Conservation (phyloP, 2,329 filamentous ascomycete species). For the Rutstroemia sp. region DNA sequence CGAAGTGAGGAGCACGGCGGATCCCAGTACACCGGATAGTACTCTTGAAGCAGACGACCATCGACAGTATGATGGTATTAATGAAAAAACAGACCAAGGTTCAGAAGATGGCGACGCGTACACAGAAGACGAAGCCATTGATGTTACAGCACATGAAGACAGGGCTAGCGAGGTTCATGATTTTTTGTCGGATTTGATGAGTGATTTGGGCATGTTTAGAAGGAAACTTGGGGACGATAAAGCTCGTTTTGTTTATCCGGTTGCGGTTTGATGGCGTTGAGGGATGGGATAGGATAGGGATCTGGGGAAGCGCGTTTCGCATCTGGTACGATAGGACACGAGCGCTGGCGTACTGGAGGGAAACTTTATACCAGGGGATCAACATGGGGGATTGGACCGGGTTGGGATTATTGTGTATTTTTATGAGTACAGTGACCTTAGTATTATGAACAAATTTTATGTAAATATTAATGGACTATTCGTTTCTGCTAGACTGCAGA, state of each 20-base stretch:
- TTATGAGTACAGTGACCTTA: neutral
- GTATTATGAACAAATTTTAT: neutral
- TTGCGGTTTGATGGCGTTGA: neutral
- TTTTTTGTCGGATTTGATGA: conserved; percentile 77
- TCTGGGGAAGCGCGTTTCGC: neutral
- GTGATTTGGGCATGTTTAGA: conserved; percentile 72
- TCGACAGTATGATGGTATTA: conserved; percentile 24
- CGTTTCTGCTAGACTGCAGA: neutral
- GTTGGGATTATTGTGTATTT: neutral
- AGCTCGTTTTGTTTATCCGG: conserved; percentile 44
- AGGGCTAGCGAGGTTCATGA: conserved; percentile 63
- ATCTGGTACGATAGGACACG: no score
- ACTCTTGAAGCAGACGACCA: conserved; percentile 15
- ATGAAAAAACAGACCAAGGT: conserved; percentile 13
- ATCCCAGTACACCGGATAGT: no score
- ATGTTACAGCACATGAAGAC: conserved; percentile 43
- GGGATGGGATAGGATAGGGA: neutral
- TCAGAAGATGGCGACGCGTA: conserved; percentile 29
- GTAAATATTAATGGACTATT: neutral
- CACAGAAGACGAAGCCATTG: conserved; percentile 53
- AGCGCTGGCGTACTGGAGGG: no score
- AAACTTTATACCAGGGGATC: neutral
- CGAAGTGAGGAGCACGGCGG: conserved; percentile 36
- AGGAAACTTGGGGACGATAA: conserved; percentile 82
- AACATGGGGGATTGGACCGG: neutral